Base-by-base conservation (phyloP, 495 filamentous ascomycete species). In the Aspergillus sparsus region DNA sequence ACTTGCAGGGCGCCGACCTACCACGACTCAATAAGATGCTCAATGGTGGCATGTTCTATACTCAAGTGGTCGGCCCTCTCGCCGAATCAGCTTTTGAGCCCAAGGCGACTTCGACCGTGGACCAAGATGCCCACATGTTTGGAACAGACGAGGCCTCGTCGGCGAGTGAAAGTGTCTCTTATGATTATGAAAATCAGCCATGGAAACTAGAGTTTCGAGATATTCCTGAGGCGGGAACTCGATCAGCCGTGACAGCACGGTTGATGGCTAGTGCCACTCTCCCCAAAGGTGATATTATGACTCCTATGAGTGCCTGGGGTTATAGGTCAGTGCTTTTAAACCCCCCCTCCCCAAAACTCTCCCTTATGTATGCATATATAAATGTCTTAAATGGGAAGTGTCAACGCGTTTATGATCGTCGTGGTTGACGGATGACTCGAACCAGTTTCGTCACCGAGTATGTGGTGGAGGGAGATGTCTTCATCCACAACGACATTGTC, bases 141-240 rank as follows among this genome's bases (percentile, higher is more conserved):
- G 74, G 70, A 6, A 71, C 52, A 36, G 68, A 72, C 9, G 69
- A 68, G 10, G 27, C 36, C 13, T 7, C 47, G 18, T 41, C 42
- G 37, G 41, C 21, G 32, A 32, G 9, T 7, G 49, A 37, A 60
- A 50, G 41, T 18, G 49, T 35, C 12, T 49, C 46, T n/a, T 80
- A 80, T 58, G 67, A 71, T 36, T 77, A 71, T 63, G 76, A 75
- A 7, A 69, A 60, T 36, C 74, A 79, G 57, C 62, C 70, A 16
- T 83, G 80, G 79, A 77, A 69, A 33, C 66, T 83, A 58, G 79
- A 83, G 59, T 83, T 82, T 55, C 69, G 78, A 54, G 81, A 83
- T 70, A 78, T 82, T 44, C 81, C 81, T 8, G 80, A 82, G 64
- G 76, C 77, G 35, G 79, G 72, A 0, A 77, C 75, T 12, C 73